Base-by-base conservation (phyloP, 768 basidiomycete genomes). In the Lyophyllum atratum region DNA sequence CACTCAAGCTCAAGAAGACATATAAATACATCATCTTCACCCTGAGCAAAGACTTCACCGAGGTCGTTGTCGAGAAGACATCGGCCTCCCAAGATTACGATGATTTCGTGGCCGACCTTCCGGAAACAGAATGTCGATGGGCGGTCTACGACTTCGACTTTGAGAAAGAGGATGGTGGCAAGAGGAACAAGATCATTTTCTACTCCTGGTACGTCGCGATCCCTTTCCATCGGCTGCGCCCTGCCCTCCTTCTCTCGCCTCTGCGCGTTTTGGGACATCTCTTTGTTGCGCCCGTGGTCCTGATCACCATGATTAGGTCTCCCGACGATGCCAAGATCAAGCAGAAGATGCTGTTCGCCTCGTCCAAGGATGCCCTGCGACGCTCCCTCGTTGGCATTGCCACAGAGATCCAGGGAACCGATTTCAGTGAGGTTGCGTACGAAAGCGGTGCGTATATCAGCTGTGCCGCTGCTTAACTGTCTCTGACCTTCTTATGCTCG, bases 81-180 rank as follows among this genome's bases (percentile, higher is more conserved):
- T 86, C 85, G 21, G 56, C 66, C 4, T 70, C 70, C 4, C 15
- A 54, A 1, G 68, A 78, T 19, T 98, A 92, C 73, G 89, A 94
- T 0, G 79, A 80, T 0, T 98, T 98, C 70, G 42, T 93, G 49
- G 69, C 34, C 1, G 84, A 87, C 64, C 79, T 98, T 55, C 94
- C 95, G 1, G 83, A 87, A 69, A 65, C 65, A 26, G 83, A 89
- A 59, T 92, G 90, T 68, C 79, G 90, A 74, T 99, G 86, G 85
- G 95, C 90, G n/a, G 82, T 98, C 22, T 96, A 94, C 66, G 95
- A 98, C 72, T 88, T 95, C 60, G 87, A 92, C 64, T 98, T 81
- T 66, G 82, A 88, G 76, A 84, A 81, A 68, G 86, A 81, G 54
- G 87, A 78, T 9, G 89, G 77, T 51, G 90, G 90, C 34, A 86